phyloP scores from a whole-genome alignment of 2,329 filamentous ascomycete genomes.

The Coniochaeta sp. region DNA sequence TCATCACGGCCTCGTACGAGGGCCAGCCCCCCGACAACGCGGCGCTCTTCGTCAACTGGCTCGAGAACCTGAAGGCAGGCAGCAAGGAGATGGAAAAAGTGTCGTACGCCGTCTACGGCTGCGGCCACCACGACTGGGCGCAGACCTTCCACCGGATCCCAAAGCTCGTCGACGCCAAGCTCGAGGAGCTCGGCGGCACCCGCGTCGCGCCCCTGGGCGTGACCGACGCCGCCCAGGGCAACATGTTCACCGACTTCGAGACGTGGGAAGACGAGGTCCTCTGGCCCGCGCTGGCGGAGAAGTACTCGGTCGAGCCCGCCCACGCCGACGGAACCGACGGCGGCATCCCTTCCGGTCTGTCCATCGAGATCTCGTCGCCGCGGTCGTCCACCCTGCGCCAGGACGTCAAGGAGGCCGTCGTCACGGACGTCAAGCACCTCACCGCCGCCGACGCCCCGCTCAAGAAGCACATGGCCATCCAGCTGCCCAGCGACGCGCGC shows the following conservation, averaged over 20 bases:
- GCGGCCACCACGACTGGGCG: constrained; percentile 47
- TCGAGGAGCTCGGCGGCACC: constrained; percentile 40
- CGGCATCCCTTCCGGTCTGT: constrained; percentile 16
- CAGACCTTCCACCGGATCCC: constrained; percentile 63
- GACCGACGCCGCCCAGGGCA: constrained; percentile 53
- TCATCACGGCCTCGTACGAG: constrained; percentile 68
- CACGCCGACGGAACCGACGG: constrained; percentile 18
- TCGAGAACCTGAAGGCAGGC: constrained; percentile 46
- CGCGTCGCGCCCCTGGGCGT: constrained; percentile 42
- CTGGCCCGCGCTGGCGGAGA: constrained; percentile 41
- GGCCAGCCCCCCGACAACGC: constrained; percentile 70
- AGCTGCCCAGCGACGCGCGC: constrained; percentile 55
- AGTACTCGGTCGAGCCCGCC: constrained; percentile 23
- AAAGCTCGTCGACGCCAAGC: constrained; percentile 48
- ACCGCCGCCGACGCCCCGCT: constrained; percentile 17
- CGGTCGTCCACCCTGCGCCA: constrained; percentile 53
- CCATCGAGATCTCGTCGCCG: constrained; percentile 44
- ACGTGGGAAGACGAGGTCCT: constrained; percentile 54
- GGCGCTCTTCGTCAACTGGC: constrained; percentile 59
- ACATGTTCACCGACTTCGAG: constrained; percentile 63
- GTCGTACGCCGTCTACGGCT: constrained; percentile 63
- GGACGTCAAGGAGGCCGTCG: constrained; percentile 54
- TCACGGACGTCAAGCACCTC: constrained; percentile 45
- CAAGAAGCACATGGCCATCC: constrained; percentile 62
- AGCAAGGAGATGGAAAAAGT: constrained; percentile 46